These are phyloP conservation scores for Proteromonas lacertae DNA, from an alignment of 352 stramenopile species.

Conservation along the genomic window DNA sequence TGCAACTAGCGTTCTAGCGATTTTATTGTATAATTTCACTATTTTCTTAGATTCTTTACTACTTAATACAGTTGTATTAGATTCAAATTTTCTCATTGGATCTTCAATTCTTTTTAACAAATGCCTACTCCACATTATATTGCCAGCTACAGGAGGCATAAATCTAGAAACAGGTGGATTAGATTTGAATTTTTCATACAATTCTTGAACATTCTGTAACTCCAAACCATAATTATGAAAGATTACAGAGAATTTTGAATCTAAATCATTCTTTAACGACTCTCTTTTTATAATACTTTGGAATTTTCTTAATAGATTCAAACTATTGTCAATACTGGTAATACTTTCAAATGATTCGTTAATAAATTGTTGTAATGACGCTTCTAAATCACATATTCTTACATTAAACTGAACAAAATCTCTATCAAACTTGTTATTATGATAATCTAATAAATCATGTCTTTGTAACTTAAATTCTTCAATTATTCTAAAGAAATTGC, in stretches of 20 bases:
- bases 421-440: slow-evolving; percentile 79
- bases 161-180: slow-evolving; percentile 79
- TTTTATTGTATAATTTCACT: slow-evolving; percentile 97
- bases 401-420: slow-evolving; percentile 75
- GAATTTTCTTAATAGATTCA: slow-evolving; percentile 84
- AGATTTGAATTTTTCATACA: slow-evolving; percentile 94
- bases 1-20: slow-evolving; percentile 76
- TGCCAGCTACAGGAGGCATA: slow-evolving; percentile 73
- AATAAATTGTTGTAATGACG: slow-evolving; percentile 81
- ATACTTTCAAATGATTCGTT: slow-evolving; percentile 95
- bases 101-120: slow-evolving; percentile 89
- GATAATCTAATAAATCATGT: slow-evolving; percentile 83
- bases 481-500: slow-evolving; percentile 27
- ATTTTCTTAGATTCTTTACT: slow-evolving; percentile 84
- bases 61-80: slow-evolving; percentile 79
- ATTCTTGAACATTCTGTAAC: slow-evolving; percentile 73
- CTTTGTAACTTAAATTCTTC: slow-evolving; percentile 62
- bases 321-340: slow-evolving; percentile 75
- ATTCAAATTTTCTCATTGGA: slow-evolving; percentile 94
- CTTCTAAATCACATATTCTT: slow-evolving; percentile 68
- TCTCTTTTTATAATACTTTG: slow-evolving; percentile 84
- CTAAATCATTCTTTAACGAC: slow-evolving; percentile 74
- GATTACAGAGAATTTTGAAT: slow-evolving; percentile 96
- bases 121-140: slow-evolving; percentile 86
- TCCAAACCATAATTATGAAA: slow-evolving; percentile 95